Conservation (phyloP, 768 basidiomycete genomes). For the Ramaria rubella region DNA sequence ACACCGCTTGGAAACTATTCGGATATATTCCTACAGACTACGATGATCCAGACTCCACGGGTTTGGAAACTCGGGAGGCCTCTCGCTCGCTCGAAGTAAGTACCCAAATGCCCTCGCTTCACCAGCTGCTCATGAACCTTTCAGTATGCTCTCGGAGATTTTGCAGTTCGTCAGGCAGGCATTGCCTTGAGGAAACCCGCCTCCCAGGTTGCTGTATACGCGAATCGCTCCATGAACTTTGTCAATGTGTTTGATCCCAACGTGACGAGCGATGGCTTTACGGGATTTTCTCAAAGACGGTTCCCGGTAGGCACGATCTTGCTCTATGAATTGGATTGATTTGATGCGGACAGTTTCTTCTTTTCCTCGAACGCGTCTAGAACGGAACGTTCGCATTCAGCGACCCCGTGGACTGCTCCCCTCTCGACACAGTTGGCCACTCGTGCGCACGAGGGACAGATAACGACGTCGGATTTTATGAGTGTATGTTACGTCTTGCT, state of each 20-base stretch:
- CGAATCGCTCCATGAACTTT: conserved; percentile 47
- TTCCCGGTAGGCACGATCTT: conserved; percentile 29
- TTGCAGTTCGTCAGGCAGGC: conserved; percentile 47
- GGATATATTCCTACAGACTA: conserved; percentile 44
- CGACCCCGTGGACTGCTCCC: conserved; percentile 43
- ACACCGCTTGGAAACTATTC: conserved; percentile 46
- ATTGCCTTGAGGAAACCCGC: conserved; percentile 33
- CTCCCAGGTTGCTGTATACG: conserved; percentile 33
- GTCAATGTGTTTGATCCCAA: conserved; percentile 44
- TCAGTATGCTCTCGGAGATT: conserved; percentile 45
- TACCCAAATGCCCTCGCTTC: neutral
- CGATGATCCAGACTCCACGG: conserved; percentile 42
- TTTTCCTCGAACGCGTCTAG: no score
- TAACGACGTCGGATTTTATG: conserved; percentile 47
- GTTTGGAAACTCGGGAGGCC: conserved; percentile 44
- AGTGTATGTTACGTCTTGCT: conserved; percentile 31
- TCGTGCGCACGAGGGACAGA: conserved; percentile 45
- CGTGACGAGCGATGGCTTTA: conserved; percentile 40
- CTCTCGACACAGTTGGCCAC: conserved; percentile 39
- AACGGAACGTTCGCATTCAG: conserved; percentile 47
- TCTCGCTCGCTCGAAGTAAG: conserved; percentile 41
- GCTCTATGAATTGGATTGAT: neutral
- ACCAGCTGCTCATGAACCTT: neutral
- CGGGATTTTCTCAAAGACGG: conserved; percentile 41
- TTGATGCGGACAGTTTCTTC: neutral